phyloP scores from a whole-genome alignment of 495 filamentous ascomycete genomes.

The Astrothelium macrocarpum region DNA sequence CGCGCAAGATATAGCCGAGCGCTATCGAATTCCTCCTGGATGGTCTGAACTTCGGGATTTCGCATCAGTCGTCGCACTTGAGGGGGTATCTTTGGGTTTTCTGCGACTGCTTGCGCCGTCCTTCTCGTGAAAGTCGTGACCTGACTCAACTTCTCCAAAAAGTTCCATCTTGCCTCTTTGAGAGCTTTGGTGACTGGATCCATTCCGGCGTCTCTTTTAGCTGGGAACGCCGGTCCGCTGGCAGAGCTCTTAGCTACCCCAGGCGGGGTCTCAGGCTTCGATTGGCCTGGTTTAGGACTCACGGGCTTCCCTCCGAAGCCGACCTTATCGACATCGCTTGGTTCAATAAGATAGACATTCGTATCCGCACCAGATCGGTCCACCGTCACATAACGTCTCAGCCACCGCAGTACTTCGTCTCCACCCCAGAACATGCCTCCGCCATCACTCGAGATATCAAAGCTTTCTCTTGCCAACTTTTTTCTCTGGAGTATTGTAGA shows the following conservation, averaged over 20 bases:
- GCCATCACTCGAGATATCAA: constrained; percentile 80
- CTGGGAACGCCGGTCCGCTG: constrained; percentile 10
- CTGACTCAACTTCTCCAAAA: constrained; percentile 88
- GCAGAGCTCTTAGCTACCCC: constrained; percentile 20
- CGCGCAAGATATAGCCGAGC: constrained; percentile 86
- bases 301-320: constrained; percentile 62
- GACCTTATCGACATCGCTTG: constrained; percentile 68
- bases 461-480: constrained; percentile 66
- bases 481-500: constrained; percentile 91
- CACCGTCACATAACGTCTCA: constrained; percentile 71
- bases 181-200: constrained; percentile 90
- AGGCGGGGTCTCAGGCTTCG: constrained; percentile 25
- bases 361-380: constrained; percentile 76
- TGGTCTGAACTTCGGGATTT: constrained; percentile 88
- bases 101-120: constrained; percentile 82
- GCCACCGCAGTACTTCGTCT: constrained; percentile 88
- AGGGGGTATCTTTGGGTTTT: constrained; percentile 78
- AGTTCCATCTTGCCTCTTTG: constrained; percentile 92
- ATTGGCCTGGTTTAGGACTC: constrained; percentile 22
- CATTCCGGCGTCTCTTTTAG: constrained; percentile 64
- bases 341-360: constrained; percentile 85
- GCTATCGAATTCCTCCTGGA: constrained; percentile 95
- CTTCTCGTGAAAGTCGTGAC: constrained; percentile 91
- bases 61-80: constrained; percentile 76
- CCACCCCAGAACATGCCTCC: constrained; percentile 94